These are phyloP conservation scores for Chalciporus chontae DNA, from an alignment of 768 basidiomycete genomes.

Conservation along the genomic window DNA sequence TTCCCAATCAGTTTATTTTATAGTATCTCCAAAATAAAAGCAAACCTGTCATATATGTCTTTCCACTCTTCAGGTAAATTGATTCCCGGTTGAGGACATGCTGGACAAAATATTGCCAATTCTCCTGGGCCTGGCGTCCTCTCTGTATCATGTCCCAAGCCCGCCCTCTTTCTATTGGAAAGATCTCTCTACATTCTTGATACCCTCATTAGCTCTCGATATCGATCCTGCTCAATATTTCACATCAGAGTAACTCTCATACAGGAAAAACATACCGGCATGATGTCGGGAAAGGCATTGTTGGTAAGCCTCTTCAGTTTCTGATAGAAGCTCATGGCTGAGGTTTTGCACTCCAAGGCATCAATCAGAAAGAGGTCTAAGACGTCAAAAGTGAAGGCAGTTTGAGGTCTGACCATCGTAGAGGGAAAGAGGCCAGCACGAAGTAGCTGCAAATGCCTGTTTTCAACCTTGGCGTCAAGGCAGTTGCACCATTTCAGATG, in stretches of 20 bases:
- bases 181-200: no score
- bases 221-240: no score
- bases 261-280: no score
- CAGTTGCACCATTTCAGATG: no score
- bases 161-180: no score
- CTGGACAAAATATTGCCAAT: background rate
- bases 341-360: conserved; percentile 10
- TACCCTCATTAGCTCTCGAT: no score
- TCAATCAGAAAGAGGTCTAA: conserved; percentile 21
- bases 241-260: no score
- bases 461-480: no score
- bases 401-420: conserved; percentile 7
- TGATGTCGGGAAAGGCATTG: no score
- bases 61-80: conserved; percentile 26
- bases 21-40: background rate
- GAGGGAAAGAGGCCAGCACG: conserved; percentile 10
- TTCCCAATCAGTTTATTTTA: background rate
- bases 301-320: no score
- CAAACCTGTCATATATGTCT: conserved; percentile 1
- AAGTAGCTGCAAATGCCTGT: conserved; percentile 10
- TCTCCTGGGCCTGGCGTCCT: background rate
- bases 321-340: no score
- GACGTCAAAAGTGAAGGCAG: conserved; percentile 20
- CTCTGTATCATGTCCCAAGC: conserved; percentile 7
- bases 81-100: conserved; percentile 26